A percentile compares a stretch with the other conserved stretches of the same genome.
Evolutionary conservation across 768 basidiomycete genomes (phyloP).

Genomic region (Mycena polygramma): DNA sequence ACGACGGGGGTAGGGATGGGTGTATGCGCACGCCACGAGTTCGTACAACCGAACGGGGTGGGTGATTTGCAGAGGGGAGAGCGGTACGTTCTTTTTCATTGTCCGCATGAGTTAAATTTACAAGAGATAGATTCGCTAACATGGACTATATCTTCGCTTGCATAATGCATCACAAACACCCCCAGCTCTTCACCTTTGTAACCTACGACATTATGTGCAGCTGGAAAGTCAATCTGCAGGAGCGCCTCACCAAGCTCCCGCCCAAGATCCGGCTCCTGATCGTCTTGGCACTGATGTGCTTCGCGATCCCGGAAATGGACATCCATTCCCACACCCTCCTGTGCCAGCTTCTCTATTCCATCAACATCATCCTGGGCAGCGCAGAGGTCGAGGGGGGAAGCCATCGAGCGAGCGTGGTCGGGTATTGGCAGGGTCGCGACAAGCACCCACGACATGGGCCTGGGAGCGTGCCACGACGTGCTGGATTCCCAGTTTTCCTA

Average conservation of each 20-base stretch:
- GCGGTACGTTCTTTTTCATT: not conserved
- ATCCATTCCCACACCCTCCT: not conserved
- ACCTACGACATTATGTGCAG: not conserved
- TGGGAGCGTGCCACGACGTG: conserved; percentile 38
- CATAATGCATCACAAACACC: not conserved
- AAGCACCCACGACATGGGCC: conserved; percentile 48
- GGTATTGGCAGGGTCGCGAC: conserved; percentile 36
- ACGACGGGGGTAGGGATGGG: too few relatives aligned
- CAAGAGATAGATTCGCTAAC: not conserved
- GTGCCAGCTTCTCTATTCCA: not conserved
- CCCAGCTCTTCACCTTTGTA: not conserved
- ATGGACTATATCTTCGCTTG: not conserved
- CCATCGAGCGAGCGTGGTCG: not conserved
- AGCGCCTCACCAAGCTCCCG: not conserved
- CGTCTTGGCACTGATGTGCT: not conserved
- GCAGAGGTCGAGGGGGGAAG: not conserved
- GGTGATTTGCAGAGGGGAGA: not conserved
- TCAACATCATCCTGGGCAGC: not conserved
- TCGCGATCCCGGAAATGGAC: not conserved
- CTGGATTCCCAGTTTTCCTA: conserved; percentile 41
- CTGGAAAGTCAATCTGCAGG: not conserved
- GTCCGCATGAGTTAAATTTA: not conserved
- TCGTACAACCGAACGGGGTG: not conserved
- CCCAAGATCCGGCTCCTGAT: not conserved
- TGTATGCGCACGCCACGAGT: too few relatives aligned